A percentile compares a stretch with the other conserved stretches of the same genome.
Evolutionary conservation across 805 yeast genomes (phyloP).

Genomic region (Pichia scutulata): DNA sequence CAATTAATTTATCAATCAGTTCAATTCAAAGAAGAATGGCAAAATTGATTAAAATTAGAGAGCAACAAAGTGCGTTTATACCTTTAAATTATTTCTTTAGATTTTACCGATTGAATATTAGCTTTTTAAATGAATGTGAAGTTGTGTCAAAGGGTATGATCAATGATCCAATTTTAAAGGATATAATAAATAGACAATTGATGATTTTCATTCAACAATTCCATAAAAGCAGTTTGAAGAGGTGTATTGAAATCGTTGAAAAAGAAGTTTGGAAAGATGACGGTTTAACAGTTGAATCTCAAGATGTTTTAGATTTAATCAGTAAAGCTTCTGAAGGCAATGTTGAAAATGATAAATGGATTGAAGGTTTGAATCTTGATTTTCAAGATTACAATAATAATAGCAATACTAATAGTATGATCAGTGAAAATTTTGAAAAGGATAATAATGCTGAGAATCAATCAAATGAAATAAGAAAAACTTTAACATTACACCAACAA

Average conservation of each 20-base stretch:
- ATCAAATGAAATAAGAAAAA: constrained; percentile 18
- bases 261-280: constrained; percentile 76
- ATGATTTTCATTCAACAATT: constrained; percentile 48
- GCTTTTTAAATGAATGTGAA: constrained; percentile 80
- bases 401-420: constrained; percentile 19
- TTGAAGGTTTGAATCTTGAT: constrained; percentile 25
- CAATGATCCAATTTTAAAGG: constrained; percentile 52
- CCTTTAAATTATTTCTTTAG: constrained; percentile 56
- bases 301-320: constrained; percentile 42
- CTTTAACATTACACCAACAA: constrained; percentile 40
- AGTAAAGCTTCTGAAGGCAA: constrained; percentile 34
- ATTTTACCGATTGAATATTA: constrained; percentile 56
- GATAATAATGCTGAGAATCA: neutral
- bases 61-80: constrained; percentile 56
- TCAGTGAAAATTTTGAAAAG: constrained; percentile 19
- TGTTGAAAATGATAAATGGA: constrained; percentile 44
- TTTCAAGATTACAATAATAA: constrained; percentile 7
- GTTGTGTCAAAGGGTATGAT: constrained; percentile 59
- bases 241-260: constrained; percentile 45
- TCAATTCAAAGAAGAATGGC: constrained; percentile 70
- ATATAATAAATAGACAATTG: constrained; percentile 59
- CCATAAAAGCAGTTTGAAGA: constrained; percentile 43
- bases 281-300: constrained; percentile 42
- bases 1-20: constrained; percentile 62
- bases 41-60: constrained; percentile 68